Evolutionary conservation across 148 eudicot species (phyloP), one percentile per base, ranked within the genome.

Genomic region (Drosera capensis): DNA sequence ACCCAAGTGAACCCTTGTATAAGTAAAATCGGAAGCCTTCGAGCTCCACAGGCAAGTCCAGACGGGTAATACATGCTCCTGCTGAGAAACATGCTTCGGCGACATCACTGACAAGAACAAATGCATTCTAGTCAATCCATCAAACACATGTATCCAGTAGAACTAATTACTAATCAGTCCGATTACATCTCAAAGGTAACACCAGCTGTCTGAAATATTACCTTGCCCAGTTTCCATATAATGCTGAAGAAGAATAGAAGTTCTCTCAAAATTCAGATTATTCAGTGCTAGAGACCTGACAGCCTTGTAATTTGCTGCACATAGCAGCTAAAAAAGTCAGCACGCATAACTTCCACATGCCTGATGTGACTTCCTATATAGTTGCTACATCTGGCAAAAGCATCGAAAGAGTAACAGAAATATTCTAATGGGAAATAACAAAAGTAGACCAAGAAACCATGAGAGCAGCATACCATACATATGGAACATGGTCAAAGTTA

Each of bases 271-370:
- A 48, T 90, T 90, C 55, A 90, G 65, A 23, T 95, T 71, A 46
- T 70, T 70, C 36, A 90, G 63, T 23, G 86, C 75, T 39, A 90
- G 82, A 62, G 84, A 80, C 50, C 77, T 68, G 25, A 90, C 97
- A 44, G 97, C 97, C 61, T 70, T 85, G 60, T 90, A 90, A 49
- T 90, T 90, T 36, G 97, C 97, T 90, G 75, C 67, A 72, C 45
- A 54, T 19, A 56, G 13, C 0, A 15, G 20, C 35, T 53, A 25
- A 8, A 29, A 49, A 14, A 20, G 30, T 51, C 45, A 51, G 22
- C 21, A 19, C 31, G 7, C 31, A 28, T 28, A 3, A 28, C 31
- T 28, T 28, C 7, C 5, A 28, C 7, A 28, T 11, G 0, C 38
- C 0, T 34, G 38, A 34, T 34, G 38, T 4, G n/a, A n/a, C n/a